Evolutionary conservation across 176 grass and related monocot genomes (phyloP).

Genomic region (Puya raimondii): DNA sequence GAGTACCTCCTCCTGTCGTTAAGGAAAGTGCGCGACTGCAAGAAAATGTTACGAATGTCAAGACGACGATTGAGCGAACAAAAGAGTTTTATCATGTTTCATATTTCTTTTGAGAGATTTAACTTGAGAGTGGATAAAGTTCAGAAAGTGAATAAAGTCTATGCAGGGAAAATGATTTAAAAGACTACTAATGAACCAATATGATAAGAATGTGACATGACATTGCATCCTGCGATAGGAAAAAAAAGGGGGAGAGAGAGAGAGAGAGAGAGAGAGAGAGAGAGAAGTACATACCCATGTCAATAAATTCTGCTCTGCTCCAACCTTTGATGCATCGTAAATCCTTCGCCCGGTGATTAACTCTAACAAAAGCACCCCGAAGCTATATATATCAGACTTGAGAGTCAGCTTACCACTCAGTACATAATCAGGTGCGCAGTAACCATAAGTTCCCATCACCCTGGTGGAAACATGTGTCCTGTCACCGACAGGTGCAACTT

Average conservation of each 20-base stretch:
- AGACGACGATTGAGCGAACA: constrained; percentile 1
- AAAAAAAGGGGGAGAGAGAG: background rate
- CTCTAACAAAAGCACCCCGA: constrained; percentile 79
- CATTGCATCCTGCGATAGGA: background rate
- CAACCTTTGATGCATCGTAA: constrained; percentile 53
- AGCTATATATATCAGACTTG: constrained; percentile 93
- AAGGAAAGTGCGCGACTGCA: constrained; percentile 74
- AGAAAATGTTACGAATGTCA: background rate
- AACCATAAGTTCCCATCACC: constrained; percentile 97
- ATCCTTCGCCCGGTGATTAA: constrained; percentile 77
- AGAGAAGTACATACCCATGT: constrained; percentile 57
- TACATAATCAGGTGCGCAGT: constrained; percentile 89
- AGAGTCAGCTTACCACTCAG: constrained; percentile 72
- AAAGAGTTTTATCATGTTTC: background rate
- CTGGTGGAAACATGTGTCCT: constrained; percentile 81
- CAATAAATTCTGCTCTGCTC: constrained; percentile 46
- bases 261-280: background rate
- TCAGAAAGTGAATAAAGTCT: background rate
- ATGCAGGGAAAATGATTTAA: background rate
- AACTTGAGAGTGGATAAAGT: background rate
- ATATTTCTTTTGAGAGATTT: too few relatives aligned
- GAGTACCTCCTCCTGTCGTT: constrained; percentile 62
- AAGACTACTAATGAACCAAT: background rate
- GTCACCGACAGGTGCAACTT: constrained; percentile 77
- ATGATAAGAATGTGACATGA: background rate